Base-by-base conservation (phyloP, 805 yeast species). In the Lipomyces yamanashiensis region DNA sequence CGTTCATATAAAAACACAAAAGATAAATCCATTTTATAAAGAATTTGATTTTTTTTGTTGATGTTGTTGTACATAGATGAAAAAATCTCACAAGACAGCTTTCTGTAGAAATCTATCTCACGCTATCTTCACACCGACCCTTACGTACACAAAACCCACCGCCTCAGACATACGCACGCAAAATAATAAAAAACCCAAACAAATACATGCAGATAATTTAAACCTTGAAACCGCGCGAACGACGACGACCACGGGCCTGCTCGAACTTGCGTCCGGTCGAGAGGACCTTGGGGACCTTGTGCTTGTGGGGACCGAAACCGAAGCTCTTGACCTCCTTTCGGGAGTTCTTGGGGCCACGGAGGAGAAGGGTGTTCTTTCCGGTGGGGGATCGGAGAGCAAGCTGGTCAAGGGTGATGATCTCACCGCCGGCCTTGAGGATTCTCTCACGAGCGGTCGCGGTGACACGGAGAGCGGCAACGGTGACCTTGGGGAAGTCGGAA, bases 291-390 rank as follows among this genome's bases (percentile, higher is more conserved):
- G 99, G 99, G 79, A 98, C 98, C 91, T 95, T 95, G 85, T 86
- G 84, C 88, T 91, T 91, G 96, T 95, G 99, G 79, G 99, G 99
- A 85, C 99, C 99, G 82, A 93, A 80, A 82, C 99, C 99, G 81
- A 95, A 95, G 89, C 95, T 98, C 87, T 98, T 91, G 78, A 91
- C 98, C 78, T 98, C 98, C 86, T 95, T 98, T 87, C 99, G 91
- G 82, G 96, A 79, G 84, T 85, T 87, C 90, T 98, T 92, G 84
- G 98, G 96, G 82, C 99, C 99, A 87, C 98, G 91, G 81, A 95
- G 85, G 78, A 93, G 84, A 81, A 95, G 84, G 74, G 99, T 95
- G 97, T 95, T 95, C 83, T 90, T 88, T 84, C 99, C 99, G 82
- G 92, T 92, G 83, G 99, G 99, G 81, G 98, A 93, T 84, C 96